Evolutionary conservation across 805 yeast genomes (phyloP), one percentile per base, ranked within the genome.

Genomic region (Hanseniaspora singularis): DNA sequence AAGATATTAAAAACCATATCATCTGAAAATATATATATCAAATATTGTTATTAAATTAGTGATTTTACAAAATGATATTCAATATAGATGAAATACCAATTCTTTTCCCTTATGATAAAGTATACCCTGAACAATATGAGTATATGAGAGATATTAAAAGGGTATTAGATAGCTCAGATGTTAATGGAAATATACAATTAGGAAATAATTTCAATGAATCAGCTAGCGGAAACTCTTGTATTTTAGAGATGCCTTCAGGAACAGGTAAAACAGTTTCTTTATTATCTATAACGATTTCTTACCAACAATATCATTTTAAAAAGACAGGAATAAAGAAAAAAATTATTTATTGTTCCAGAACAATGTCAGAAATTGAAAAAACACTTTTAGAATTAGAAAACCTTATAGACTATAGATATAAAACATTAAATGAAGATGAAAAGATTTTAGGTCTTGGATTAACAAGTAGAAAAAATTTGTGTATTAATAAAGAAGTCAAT

Each of bases 181-280:
- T 44, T 3, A 44, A 44, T 16, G 48, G 48, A 15, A 44, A 44
- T 14, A 37, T 44, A 3, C 39, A 34, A 31, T 26, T 44, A 4
- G 40, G 39, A 14, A 37, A 32, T 18, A 22, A 24, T 14, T 19
- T 28, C 11, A 36, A 18, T 12, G 32, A n/a, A 3, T 19, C 27
- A 8, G 95, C 82, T 1, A 97, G 96, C 1, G 98, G 98, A 11
- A 88, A 88, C 60, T 83, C 96, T 64, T 44, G 48, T 37, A 87
- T 92, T 46, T 64, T 92, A 58, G 99, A 92, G 66, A 92, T 92
- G 99, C 99, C 99, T 54, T 92, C 99, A 5, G 99, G 99, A 3
- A 92, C 99, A 3, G 99, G 99, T 36, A 92, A 92, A 62, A 92
- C 99, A 32, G 83, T 92, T 3, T 87, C 97, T 0, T 70, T 92